Evolutionary conservation across 495 filamentous ascomycete genomes (phyloP).

Genomic region (Podospora australis): DNA sequence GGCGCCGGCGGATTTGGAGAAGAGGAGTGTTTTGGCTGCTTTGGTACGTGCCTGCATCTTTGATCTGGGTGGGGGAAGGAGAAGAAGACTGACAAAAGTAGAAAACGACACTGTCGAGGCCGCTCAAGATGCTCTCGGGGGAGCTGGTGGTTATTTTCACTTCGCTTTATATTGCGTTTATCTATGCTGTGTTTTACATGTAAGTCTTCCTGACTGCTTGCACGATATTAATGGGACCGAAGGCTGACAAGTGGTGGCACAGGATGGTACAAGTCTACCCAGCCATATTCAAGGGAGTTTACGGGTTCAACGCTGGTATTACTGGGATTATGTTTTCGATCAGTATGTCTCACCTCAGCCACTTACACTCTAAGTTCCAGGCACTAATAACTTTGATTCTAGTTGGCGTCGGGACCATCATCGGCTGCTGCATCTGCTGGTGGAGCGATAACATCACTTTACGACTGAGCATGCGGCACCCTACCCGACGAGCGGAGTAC

Average conservation of each 20-base stretch:
- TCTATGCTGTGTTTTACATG: conserved; percentile 67
- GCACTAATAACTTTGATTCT: background rate
- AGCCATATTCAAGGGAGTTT: conserved; percentile 46
- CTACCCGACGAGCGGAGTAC: conserved; percentile 38
- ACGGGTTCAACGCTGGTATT: conserved; percentile 32
- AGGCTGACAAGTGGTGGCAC: background rate
- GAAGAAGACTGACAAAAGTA: conserved; percentile 2
- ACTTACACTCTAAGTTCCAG: background rate
- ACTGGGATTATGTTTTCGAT: conserved; percentile 26
- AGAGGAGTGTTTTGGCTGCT: conserved; percentile 12
- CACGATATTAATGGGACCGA: background rate
- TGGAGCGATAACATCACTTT: conserved; percentile 25
- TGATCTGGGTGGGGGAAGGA: background rate
- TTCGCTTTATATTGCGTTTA: conserved; percentile 55
- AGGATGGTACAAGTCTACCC: conserved; percentile 52
- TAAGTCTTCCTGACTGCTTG: conserved; percentile 23
- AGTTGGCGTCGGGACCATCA: conserved; percentile 41
- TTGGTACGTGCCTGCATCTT: conserved; percentile 14
- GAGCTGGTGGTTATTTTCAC: conserved; percentile 59
- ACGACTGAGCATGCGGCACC: conserved; percentile 13
- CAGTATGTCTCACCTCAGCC: conserved; percentile 4
- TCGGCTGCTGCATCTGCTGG: conserved; percentile 46
- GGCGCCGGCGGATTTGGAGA: conserved; percentile 14
- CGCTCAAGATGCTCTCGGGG: conserved; percentile 47
- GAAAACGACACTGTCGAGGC: conserved; percentile 33